Percentiles rank a stretch among this genome's conserved stretches.
These are phyloP conservation scores for Patellifolia procumbens DNA, from an alignment of 179 eudicot species.

Conservation along the genomic window DNA sequence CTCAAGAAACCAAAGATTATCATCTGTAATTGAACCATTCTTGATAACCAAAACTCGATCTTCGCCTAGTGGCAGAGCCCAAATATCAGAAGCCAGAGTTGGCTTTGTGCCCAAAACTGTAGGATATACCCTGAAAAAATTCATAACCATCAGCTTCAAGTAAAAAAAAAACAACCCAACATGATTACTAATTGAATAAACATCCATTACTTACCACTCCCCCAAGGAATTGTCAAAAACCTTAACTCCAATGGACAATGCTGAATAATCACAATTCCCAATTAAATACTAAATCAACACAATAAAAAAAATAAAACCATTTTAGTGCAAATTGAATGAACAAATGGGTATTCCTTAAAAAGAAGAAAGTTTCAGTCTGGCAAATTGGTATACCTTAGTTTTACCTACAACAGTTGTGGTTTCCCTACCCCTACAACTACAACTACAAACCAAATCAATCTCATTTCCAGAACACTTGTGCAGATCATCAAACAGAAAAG, in stretches of 20 bases:
- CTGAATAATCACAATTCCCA: no score
- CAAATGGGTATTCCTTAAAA: no score
- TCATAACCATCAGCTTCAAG: conserved; percentile 27
- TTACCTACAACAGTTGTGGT: conserved; percentile 51
- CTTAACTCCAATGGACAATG: no score
- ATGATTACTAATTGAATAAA: neutral
- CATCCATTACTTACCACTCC: conserved; percentile 48
- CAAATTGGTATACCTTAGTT: conserved; percentile 41
- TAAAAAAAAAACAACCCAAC: neutral
- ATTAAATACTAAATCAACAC: no score
- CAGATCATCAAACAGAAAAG: conserved; percentile 57
- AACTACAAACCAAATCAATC: conserved; percentile 38
- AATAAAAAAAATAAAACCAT: no score
- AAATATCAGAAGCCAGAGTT: conserved; percentile 44
- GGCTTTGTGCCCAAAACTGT: conserved; percentile 85
- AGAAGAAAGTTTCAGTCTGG: neutral
- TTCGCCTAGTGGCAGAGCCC: conserved; percentile 50
- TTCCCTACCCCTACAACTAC: no score
- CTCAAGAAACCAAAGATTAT: conserved; percentile 96
- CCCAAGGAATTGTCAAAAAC: conserved; percentile 49
- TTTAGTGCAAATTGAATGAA: no score
- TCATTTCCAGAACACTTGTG: conserved; percentile 38
- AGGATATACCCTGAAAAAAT: no score
- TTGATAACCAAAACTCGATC: conserved; percentile 65
- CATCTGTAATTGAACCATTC: no score